Conservation (phyloP, 768 basidiomycete genomes). For the Kwoniella bestiolae region DNA sequence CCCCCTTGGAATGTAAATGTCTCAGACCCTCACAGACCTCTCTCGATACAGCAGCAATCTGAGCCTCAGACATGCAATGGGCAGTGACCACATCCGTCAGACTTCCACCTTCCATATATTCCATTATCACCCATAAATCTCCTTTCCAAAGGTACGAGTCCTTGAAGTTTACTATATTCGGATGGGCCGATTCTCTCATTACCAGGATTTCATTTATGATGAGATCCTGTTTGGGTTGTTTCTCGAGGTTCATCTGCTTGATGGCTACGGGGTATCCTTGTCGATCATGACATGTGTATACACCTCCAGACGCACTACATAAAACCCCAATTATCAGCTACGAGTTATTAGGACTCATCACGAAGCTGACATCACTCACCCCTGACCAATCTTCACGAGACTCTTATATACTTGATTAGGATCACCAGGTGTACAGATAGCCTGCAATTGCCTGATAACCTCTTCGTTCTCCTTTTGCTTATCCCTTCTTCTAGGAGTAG, state of each 20-base stretch:
- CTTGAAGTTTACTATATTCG: constrained; percentile 99
- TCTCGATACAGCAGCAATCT: constrained; percentile 93
- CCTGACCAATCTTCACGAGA: constrained; percentile 96
- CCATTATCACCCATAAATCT: constrained; percentile 98
- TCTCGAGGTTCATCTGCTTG: constrained; percentile 99
- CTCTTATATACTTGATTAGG: constrained; percentile 91
- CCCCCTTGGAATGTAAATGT: constrained; percentile 92
- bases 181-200: constrained; percentile 93
- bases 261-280: constrained; percentile 94
- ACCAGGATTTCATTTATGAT: constrained; percentile 99
- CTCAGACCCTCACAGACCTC: constrained; percentile 92
- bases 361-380: constrained; percentile 63
- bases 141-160: constrained; percentile 98
- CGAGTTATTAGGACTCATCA: neutral
- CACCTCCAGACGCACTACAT: constrained; percentile 87
- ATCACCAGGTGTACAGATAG: constrained; percentile 97
- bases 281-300: constrained; percentile 97
- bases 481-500: constrained; percentile 82
- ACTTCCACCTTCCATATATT: constrained; percentile 96
- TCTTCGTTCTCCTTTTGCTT: constrained; percentile 74
- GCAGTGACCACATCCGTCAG: constrained; percentile 95
- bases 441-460: constrained; percentile 84
- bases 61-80: constrained; percentile 96
- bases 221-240: constrained; percentile 98
- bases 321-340: constrained; percentile 17